phyloP scores from a whole-genome alignment of 306 rosid species.

The Vigna reflexopilosa region DNA sequence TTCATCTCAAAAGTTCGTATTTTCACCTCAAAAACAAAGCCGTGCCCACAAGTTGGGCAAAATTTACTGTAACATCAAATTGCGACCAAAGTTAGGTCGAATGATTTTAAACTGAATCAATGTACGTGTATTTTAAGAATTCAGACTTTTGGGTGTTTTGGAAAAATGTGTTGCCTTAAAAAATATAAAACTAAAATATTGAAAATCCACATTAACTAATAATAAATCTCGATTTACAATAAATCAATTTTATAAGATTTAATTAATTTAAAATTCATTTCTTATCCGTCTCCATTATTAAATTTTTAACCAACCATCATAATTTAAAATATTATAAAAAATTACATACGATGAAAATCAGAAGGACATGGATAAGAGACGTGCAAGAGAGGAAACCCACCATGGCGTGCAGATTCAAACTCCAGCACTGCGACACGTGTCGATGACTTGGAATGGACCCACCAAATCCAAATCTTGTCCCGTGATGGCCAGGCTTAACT shows the following conservation, averaged over 20 bases:
- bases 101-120: too few relatives aligned
- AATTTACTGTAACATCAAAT: neutral
- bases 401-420: conserved; percentile 55
- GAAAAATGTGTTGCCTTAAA: too few relatives aligned
- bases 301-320: neutral
- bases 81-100: neutral
- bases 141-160: neutral
- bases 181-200: too few relatives aligned
- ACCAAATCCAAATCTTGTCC: conserved; percentile 25
- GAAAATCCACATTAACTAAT: too few relatives aligned
- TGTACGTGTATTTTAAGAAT: conserved; percentile 22
- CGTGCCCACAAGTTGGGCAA: neutral
- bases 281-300: neutral
- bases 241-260: too few relatives aligned
- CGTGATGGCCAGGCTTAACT: conserved; percentile 19
- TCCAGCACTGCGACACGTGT: conserved; percentile 56
- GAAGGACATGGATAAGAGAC: conserved; percentile 6
- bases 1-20: neutral
- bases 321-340: neutral
- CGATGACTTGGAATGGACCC: conserved; percentile 60
- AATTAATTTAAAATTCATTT: too few relatives aligned
- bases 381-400: conserved; percentile 38
- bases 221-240: too few relatives aligned
- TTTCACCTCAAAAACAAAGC: neutral
- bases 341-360: too few relatives aligned